Conservation (phyloP, 208 protist species). For the Trypanosoma caninum region DNA sequence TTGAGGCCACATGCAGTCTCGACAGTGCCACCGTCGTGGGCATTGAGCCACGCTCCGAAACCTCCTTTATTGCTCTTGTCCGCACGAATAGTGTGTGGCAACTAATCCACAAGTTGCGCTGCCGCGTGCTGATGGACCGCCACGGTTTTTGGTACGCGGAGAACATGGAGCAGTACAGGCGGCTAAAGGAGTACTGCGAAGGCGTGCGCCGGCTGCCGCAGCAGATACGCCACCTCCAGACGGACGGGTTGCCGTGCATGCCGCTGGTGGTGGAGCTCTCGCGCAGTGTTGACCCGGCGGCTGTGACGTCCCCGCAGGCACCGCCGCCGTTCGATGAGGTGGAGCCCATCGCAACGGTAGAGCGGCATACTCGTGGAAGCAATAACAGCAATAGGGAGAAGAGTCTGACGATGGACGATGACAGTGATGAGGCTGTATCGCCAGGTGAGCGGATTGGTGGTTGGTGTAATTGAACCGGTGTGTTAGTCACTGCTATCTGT, state of each 20-base stretch:
- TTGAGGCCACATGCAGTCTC: conserved; percentile 34
- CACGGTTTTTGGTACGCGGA: conserved; percentile 75
- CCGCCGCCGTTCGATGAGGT: conserved; percentile 55
- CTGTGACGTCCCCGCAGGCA: conserved; percentile 20
- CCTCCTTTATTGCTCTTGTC: conserved; percentile 64
- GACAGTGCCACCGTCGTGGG: conserved; percentile 37
- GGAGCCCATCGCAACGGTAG: conserved; percentile 58
- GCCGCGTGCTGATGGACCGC: conserved; percentile 77
- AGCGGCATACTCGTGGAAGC: no score
- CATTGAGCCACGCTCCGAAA: conserved; percentile 69
- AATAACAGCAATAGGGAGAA: no score
- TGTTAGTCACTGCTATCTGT: no score
- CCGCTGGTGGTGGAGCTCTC: conserved; percentile 78
- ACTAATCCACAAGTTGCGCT: conserved; percentile 61
- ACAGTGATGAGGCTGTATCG: no score
- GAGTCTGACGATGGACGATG: no score
- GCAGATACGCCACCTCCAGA: conserved; percentile 64
- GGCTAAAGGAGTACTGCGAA: conserved; percentile 78
- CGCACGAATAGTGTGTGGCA: conserved; percentile 45
- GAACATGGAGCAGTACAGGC: conserved; percentile 53
- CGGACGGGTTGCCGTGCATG: conserved; percentile 78
- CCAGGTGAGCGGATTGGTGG: no score
- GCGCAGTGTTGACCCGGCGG: conserved; percentile 21
- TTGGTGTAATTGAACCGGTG: no score
- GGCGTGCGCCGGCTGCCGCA: conserved; percentile 60